Percentiles rank a stretch among this genome's conserved stretches.
Conservation (phyloP, 371 early-diverging fungal species). For the Syncephalastrum contaminatum region DNA sequence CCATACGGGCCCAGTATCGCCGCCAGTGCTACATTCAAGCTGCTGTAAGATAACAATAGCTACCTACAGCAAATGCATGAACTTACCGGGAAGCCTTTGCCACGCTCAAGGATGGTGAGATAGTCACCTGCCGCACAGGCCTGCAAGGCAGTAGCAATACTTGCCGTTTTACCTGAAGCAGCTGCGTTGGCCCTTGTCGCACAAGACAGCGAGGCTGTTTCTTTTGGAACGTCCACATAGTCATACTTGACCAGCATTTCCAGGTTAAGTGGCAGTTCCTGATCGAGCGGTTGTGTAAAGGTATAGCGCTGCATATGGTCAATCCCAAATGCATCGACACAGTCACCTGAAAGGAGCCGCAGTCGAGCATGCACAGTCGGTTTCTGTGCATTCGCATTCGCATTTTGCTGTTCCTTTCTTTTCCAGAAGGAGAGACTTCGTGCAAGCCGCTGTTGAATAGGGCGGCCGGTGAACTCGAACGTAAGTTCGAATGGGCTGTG, state of each 20-base stretch:
- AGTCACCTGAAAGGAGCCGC: constrained; percentile 9
- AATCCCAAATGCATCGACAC: constrained; percentile 2
- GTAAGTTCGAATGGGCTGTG: constrained; percentile 9
- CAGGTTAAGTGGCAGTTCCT: constrained; percentile 1
- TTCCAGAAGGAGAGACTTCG: constrained; percentile 2
- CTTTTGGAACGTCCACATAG: not conserved
- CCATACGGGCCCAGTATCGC: not conserved
- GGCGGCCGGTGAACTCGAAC: constrained; percentile 6
- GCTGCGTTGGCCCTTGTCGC: too few relatives aligned
- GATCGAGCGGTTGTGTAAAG: constrained; percentile 5
- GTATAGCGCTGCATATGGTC: constrained; percentile 7
- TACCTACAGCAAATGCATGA: not conserved
- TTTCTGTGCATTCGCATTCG: not conserved
- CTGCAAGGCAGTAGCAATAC: not conserved
- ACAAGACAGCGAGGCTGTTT: not conserved
- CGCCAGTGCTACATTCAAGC: constrained; percentile 17
- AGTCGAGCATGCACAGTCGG: constrained; percentile 7
- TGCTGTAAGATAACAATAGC: not conserved
- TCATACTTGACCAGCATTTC: constrained; percentile 10
- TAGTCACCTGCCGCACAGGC: constrained; percentile 26
- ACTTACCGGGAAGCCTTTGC: constrained; percentile 28
- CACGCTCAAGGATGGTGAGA: constrained; percentile 28
- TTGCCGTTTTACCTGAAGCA: not conserved
- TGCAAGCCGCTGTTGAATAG: constrained; percentile 1
- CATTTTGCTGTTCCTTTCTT: not conserved